Evolutionary conservation across 495 filamentous ascomycete genomes (phyloP), one percentile per base, ranked within the genome.

Genomic region (Tuber magnatum): DNA sequence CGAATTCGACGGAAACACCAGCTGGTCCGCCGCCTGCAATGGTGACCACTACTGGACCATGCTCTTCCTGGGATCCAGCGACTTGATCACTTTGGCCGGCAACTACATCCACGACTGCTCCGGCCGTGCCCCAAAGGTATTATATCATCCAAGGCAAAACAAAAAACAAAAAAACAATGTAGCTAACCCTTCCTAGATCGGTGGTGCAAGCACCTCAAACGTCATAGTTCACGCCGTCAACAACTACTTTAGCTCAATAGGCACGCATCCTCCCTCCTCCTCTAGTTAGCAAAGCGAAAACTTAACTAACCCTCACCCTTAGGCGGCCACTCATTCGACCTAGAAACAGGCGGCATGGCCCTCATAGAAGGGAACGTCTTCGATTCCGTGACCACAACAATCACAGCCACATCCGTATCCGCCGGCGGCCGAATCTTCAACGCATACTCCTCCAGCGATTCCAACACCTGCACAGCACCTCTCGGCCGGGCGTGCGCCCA

Each of bases 291-390:
- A 8, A 28, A 4, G 1, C 3, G 1, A 2, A 16, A 41, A 35
- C 22, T 56, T 28, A 61, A 32, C 75, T 76, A 70, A 76, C 32
- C 42, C 18, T 16, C 3, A 43, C 6, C 24, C 40, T 18, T 9
- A 76, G 75, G 83, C 56, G 87, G 87, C 44, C 88, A 89, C 80
- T 85, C 86, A 24, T 90, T 90, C 81, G 87, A 89, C 80, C 85
- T 88, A 73, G 85, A 81, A 48, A 79, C 82, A 10, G 87, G 87
- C 70, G 85, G 84, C 69, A 85, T 85, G 77, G 86, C 88, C 68
- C 83, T 90, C 8, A 87, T 86, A 6, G 88, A 89, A 80, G 88
- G 88, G n/a, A 89, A 87, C 78, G 86, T 86, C n/a, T 89, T 90
- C 84, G 84, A 88, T 83, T 86, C 86, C 75, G 85, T 88, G 70